Conservation (phyloP, 768 basidiomycete species). For the Leccinum rimulosum region DNA sequence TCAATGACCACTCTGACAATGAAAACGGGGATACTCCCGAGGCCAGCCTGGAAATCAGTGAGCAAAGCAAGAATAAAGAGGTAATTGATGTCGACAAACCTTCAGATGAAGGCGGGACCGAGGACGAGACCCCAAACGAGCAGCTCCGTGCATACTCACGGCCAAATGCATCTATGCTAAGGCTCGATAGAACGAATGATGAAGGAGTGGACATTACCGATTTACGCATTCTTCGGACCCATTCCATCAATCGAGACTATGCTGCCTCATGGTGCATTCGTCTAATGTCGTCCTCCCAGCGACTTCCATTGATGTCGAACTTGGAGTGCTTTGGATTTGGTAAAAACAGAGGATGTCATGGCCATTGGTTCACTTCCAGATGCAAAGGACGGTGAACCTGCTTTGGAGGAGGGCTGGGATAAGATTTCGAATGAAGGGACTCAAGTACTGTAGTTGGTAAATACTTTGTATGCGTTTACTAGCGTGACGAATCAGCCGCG, state of each 20-base stretch:
- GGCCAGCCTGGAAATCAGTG: background rate
- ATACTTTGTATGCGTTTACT: background rate
- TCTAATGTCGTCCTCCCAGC: background rate
- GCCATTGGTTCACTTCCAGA: background rate
- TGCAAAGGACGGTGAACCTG: background rate
- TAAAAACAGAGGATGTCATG: background rate
- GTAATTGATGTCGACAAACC: background rate
- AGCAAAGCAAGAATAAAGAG: background rate
- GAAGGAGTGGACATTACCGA: background rate
- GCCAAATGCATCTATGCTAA: background rate
- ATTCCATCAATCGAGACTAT: background rate
- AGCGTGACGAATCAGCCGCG: no score
- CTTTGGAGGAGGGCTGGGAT: background rate
- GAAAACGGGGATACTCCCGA: background rate
- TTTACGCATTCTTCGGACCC: slow-evolving; percentile 3
- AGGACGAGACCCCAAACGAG: background rate
- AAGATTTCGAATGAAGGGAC: background rate
- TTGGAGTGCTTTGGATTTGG: background rate
- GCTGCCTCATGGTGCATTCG: no score
- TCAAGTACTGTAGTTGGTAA: background rate
- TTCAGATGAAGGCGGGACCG: background rate
- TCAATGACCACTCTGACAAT: background rate
- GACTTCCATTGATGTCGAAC: background rate
- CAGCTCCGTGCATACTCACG: background rate
- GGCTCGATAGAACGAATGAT: background rate